Conservation (phyloP, 805 yeast species). For the Kluyveromyces siamensis region DNA sequence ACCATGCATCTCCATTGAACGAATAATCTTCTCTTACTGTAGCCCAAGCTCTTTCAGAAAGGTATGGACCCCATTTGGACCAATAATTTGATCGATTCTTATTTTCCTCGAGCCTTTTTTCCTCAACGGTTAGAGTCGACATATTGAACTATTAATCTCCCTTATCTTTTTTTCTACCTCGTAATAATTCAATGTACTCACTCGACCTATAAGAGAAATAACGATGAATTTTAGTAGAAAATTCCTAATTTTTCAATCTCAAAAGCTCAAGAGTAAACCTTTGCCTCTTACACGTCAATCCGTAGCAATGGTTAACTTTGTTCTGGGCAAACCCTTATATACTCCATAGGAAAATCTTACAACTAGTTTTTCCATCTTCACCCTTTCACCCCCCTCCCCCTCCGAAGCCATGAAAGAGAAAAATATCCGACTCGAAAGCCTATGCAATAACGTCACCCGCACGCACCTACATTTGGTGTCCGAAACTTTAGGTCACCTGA, state of each 20-base stretch:
- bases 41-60: conserved; percentile 82
- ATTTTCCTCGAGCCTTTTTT: conserved; percentile 29
- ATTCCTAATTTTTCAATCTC: background rate
- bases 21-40: conserved; percentile 87
- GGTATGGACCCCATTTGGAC: conserved; percentile 88
- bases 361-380: too few relatives aligned
- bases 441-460: too few relatives aligned
- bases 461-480: too few relatives aligned
- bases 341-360: too few relatives aligned
- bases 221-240: background rate
- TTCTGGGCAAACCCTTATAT: too few relatives aligned
- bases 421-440: too few relatives aligned
- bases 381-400: too few relatives aligned
- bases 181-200: background rate
- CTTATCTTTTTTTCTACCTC: background rate
- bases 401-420: too few relatives aligned
- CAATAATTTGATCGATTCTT: conserved; percentile 43
- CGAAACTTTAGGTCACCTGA: too few relatives aligned
- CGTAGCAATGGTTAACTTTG: too few relatives aligned
- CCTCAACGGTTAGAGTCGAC: conserved; percentile 25
- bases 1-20: conserved; percentile 83
- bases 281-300: too few relatives aligned
- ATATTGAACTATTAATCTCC: background rate
- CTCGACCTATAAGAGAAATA: background rate
- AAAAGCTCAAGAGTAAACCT: too few relatives aligned